phyloP scores from a whole-genome alignment of 139 green algal genomes.

The Tetradesmus obliquus region DNA sequence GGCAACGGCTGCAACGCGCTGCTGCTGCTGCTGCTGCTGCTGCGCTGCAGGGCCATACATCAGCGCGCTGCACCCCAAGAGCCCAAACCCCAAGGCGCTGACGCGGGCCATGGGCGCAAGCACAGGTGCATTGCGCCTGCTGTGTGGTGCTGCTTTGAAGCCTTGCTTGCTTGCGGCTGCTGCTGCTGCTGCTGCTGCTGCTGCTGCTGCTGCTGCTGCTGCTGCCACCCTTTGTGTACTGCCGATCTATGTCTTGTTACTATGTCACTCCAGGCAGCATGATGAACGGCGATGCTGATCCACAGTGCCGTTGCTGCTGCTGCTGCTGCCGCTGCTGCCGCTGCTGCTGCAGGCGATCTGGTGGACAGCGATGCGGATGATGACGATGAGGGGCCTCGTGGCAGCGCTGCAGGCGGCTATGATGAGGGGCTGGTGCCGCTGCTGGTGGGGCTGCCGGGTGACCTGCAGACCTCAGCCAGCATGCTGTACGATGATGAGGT shows the following conservation, averaged over 20 bases:
- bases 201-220: neutral
- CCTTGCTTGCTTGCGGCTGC: no score
- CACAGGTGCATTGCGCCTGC: neutral
- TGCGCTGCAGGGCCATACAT: neutral
- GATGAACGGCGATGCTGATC: neutral
- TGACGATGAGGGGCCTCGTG: neutral
- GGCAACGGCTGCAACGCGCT: no score
- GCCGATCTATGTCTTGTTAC: neutral
- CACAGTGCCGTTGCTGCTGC: neutral
- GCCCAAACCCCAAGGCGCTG: neutral
- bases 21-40: neutral
- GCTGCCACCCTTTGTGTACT: no score
- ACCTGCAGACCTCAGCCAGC: conserved; percentile 23
- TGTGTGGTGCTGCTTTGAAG: neutral
- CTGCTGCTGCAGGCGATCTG: neutral
- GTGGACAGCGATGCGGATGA: conserved; percentile 11
- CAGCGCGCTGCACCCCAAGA: neutral
- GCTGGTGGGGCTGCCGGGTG: neutral
- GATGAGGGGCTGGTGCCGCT: conserved; percentile 10
- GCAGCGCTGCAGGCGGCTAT: neutral
- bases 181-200: no score
- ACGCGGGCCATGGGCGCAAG: neutral
- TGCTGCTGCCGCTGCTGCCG: no score
- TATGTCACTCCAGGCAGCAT: no score
- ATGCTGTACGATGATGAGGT: conserved; percentile 33